A percentile compares a stretch with the other conserved stretches of the same genome.
These are phyloP conservation scores for Pythium myriotylum DNA, from an alignment of 352 stramenopile genomes.

Conservation along the genomic window DNA sequence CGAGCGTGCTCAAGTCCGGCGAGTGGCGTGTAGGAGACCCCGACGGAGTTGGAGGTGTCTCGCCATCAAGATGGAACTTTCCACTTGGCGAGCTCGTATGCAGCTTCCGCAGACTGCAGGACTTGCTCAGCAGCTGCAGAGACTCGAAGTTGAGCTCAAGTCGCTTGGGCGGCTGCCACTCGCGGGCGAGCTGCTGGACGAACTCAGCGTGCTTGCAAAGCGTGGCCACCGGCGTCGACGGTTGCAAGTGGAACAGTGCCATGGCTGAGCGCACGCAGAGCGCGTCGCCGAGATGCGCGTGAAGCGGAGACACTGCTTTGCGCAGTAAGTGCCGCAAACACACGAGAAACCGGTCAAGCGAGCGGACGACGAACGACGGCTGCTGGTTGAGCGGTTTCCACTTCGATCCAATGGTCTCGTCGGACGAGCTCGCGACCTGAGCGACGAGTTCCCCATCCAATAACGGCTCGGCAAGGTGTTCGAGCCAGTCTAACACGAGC, in stretches of 20 bases:
- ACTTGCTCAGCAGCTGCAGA: conserved; percentile 48
- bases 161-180: conserved; percentile 65
- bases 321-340: conserved; percentile 47
- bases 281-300: conserved; percentile 45
- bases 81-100: neutral
- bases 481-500: conserved; percentile 82
- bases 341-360: conserved; percentile 65
- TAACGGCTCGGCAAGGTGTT: conserved; percentile 68
- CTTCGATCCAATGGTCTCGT: conserved; percentile 10
- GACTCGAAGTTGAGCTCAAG: conserved; percentile 77
- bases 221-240: conserved; percentile 5
- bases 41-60: neutral
- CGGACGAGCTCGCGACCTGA: conserved; percentile 15
- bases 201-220: conserved; percentile 44
- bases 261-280: conserved; percentile 58
- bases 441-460: conserved; percentile 38
- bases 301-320: conserved; percentile 10
- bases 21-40: conserved; percentile 1
- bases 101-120: conserved; percentile 7
- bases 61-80: neutral
- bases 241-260: conserved; percentile 63
- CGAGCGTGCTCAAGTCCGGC: neutral
- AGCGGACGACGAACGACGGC: conserved; percentile 48
- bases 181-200: conserved; percentile 40
- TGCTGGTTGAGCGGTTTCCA: conserved; percentile 62